Evolutionary conservation across 2,329 filamentous ascomycete genomes (phyloP), one percentile per base, ranked within the genome.

Genomic region (Aspergillus terreus): DNA sequence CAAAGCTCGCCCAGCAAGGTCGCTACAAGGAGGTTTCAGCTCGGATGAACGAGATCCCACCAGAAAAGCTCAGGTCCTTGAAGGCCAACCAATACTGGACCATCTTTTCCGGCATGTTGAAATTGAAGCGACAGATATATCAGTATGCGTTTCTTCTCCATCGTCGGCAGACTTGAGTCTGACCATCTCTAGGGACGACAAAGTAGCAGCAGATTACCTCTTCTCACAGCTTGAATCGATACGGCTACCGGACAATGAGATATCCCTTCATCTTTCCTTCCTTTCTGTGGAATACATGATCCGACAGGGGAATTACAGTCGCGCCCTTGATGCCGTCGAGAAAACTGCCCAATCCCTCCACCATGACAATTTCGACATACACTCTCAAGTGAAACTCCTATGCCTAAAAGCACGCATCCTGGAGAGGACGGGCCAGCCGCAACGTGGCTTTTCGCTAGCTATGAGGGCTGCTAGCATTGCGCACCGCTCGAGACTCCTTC

Each of bases 401-500:
- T 78, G 89, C 2, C 71, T 86, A 45, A 95, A 95, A 67, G 85
- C 84, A 0, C 78, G 82, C 4, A 78, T 95, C 3, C 83, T 90
- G 50, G 81, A 83, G 49, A 81, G 79, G 58, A 82, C 82, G 41
- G 86, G 86, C 2, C 82, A 86, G 2, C 81, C 90, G 0, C 82
- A 89, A 59, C 82, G 87, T 53, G 90, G 84, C 0, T 90, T 96
- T 67, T 90, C 87, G 2, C 78, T 92, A 4, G 84, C 84, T 4
- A 78, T 95, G 62, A 81, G 88, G 41, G 90, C 90, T 1, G 85
- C 88, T 2, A 86, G 81, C 63, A 82, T 90, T 15, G 86, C 89
- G 0, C 84, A 87, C 76, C 81, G 84, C 44, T 82, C 86, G 1
- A 79, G 84, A 1, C 73, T 92, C 6, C 77, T 92, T 14, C 81